Conservation (phyloP, 208 protist genomes). For the Plasmodiophora brassicae region DNA sequence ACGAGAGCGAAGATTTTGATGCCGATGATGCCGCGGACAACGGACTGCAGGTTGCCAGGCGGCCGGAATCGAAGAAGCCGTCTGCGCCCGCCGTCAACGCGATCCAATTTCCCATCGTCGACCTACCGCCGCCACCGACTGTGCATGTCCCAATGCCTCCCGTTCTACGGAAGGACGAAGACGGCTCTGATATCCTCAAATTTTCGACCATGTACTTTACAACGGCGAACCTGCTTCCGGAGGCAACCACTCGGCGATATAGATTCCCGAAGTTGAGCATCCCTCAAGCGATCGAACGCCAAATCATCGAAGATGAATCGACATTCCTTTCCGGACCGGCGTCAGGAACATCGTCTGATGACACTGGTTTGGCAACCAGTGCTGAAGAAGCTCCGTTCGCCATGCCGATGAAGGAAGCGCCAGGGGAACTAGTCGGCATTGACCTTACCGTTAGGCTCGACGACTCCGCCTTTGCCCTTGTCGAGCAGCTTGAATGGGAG, state of each 20-base stretch:
- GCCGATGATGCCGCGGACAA: background rate
- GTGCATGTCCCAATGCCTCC: background rate
- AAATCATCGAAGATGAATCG: no score
- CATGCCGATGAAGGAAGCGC: no score
- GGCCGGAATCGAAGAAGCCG: no score
- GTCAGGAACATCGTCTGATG: no score
- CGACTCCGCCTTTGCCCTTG: background rate
- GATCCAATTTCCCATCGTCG: background rate
- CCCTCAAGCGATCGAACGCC: no score
- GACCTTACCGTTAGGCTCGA: background rate
- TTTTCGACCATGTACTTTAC: constrained; percentile 2
- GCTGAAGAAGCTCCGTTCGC: no score
- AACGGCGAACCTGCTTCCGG: background rate
- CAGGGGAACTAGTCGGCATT: background rate
- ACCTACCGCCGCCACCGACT: background rate
- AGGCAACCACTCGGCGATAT: no score
- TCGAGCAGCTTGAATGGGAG: constrained; percentile 18
- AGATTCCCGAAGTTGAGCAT: no score
- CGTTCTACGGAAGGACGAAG: background rate
- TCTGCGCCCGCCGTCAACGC: background rate
- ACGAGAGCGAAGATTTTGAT: constrained; percentile 27
- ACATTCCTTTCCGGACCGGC: no score
- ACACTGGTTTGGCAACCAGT: no score
- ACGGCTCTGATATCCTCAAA: background rate
- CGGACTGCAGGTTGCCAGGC: no score